Evolutionary conservation across 345 rosid genomes (phyloP), one percentile per base, ranked within the genome.

Genomic region (Euphorbia lathyris): DNA sequence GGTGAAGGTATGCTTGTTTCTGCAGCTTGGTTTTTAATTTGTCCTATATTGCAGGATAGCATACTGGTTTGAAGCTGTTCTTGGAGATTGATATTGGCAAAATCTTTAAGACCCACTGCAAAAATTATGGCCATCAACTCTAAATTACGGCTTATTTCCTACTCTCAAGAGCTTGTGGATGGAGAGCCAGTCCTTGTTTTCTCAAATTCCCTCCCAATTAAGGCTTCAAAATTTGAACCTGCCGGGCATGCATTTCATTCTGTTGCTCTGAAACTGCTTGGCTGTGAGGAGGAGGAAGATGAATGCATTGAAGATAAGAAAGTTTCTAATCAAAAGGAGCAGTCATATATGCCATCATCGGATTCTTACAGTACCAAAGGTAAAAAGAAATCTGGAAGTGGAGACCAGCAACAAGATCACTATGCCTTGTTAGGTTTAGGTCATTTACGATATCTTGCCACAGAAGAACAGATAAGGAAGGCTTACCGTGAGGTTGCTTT

Each of bases 381-480:
- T n/a, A 92, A 86, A 76, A 95, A 86, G 89, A 96, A 96, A 74
- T 78, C 88, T 26, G 90, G 91, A n/a, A 67, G 75, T 3, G 98
- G 86, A 53, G 84, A 82, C 55, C 65, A 75, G 66, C 94, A 90
- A 67, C 97, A 92, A 74, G 99, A 95, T 86, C 98, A 90, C 77
- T 96, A 96, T 80, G 97, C 97, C 0, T 63, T 96, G 78, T 53
- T 92, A 85, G 98, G 98, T 50, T 83, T 96, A 86, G 75, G 93
- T 80, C 97, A 92, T 82, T 77, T 92, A 65, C 83, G 99, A 68
- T 96, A 96, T 66, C 98, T 96, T 78, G 97, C 98, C n/a, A 89
- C 97, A 1, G 98, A 96, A 79, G 99, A 96, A 69, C 99, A 92
- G 87, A 96, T 96, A 53, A 86, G 90, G 72, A 92, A 83, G 79